phyloP scores from a whole-genome alignment of 2,329 filamentous ascomycete genomes.

The Hymenoscyphus fructigenus region DNA sequence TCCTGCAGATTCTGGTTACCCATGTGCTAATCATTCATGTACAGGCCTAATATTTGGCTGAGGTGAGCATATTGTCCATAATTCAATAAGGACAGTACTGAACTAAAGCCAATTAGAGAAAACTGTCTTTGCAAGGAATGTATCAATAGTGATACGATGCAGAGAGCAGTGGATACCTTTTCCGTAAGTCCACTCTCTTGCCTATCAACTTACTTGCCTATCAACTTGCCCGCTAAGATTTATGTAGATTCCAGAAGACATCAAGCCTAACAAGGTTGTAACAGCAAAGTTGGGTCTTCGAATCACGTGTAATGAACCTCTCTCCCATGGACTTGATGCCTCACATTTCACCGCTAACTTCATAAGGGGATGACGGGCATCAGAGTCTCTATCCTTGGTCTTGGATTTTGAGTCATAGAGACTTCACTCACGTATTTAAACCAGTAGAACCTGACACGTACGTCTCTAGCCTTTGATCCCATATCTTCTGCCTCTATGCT shows the following conservation, averaged over 20 bases:
- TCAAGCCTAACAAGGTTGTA: constrained; percentile 37
- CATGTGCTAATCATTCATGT: neutral
- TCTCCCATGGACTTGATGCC: no score
- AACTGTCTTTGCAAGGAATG: constrained; percentile 70
- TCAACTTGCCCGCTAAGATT: no score
- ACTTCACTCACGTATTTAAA: no score
- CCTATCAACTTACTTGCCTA: no score
- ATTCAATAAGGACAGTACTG: neutral
- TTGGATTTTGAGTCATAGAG: constrained; percentile 54
- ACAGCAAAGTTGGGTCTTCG: constrained; percentile 41
- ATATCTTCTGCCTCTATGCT: constrained; percentile 23
- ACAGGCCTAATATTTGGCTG: neutral
- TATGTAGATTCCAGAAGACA: constrained; percentile 48
- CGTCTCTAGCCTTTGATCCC: neutral
- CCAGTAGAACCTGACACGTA: constrained; percentile 32
- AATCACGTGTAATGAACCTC: constrained; percentile 48
- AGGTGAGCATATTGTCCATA: neutral
- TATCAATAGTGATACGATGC: constrained; percentile 68
- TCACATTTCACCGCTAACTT: constrained; percentile 18
- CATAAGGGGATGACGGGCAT: constrained; percentile 67
- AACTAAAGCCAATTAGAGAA: constrained; percentile 49
- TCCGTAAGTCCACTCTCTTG: constrained; percentile 50
- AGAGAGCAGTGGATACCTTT: constrained; percentile 68
- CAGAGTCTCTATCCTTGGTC: constrained; percentile 64
- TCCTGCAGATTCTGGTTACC: neutral